Percentiles rank a stretch among this genome's conserved stretches.
These are phyloP conservation scores for Colletotrichum scovillei DNA, from an alignment of 2,329 filamentous ascomycete genomes.

Conservation along the genomic window DNA sequence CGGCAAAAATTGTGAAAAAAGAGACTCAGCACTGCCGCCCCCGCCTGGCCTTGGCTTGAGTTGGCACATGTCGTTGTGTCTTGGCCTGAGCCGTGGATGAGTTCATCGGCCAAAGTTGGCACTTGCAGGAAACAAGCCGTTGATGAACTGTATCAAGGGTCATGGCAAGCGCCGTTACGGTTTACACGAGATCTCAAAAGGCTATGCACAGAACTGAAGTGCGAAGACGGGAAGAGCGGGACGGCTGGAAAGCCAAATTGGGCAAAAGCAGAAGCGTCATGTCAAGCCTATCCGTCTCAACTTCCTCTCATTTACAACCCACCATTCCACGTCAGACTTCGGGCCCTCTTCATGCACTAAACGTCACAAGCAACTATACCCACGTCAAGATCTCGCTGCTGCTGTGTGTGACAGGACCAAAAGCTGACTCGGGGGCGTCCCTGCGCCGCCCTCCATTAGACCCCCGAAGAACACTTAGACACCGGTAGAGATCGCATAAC, in stretches of 20 bases:
- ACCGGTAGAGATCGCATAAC: slow-evolving; percentile 18
- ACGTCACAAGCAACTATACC: slow-evolving; percentile 1
- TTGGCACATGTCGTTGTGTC: slow-evolving; percentile 13
- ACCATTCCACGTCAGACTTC: not conserved
- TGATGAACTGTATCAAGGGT: not conserved
- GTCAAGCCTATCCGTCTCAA: slow-evolving; percentile 15
- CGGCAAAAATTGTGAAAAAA: not conserved
- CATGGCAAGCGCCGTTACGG: not conserved
- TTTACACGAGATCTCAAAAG: not conserved
- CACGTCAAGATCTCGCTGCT: not conserved
- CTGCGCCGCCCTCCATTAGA: slow-evolving; percentile 5
- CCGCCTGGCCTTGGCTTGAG: slow-evolving; percentile 14
- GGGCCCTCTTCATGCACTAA: not conserved
- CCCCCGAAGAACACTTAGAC: not conserved
- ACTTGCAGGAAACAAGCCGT: slow-evolving; percentile 8
- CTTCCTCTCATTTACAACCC: not conserved
- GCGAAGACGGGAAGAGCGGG: slow-evolving; percentile 20
- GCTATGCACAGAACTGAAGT: slow-evolving; percentile 5
- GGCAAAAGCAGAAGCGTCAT: slow-evolving; percentile 2
- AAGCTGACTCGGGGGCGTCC: not conserved
- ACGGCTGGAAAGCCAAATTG: slow-evolving; percentile 22
- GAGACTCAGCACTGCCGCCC: slow-evolving; percentile 10
- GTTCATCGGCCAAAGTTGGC: slow-evolving; percentile 26
- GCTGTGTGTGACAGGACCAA: not conserved
- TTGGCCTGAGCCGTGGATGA: slow-evolving; percentile 7